Evolutionary conservation across 1,284 basidiomycete species (phyloP).

Genomic region (Heterobasidion parviporum): DNA sequence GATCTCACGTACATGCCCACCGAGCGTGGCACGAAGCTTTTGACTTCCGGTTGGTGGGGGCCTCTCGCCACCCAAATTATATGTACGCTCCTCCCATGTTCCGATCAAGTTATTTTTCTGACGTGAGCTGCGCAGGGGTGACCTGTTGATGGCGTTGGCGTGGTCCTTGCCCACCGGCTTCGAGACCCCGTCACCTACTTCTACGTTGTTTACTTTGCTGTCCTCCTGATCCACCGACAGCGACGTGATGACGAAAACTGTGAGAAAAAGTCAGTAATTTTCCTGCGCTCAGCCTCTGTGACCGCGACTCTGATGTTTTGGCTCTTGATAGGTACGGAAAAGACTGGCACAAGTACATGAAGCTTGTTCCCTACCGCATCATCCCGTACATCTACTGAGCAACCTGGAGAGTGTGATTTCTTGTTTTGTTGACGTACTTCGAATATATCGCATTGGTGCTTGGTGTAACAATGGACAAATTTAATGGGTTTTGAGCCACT

Average conservation of each 20-base stretch:
- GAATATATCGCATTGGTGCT: neutral
- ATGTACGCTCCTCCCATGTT: constrained; percentile 41
- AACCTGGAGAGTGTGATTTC: neutral
- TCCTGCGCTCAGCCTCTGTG: neutral
- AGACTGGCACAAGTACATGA: constrained; percentile 86
- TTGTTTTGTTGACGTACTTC: neutral
- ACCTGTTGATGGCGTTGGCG: constrained; percentile 82
- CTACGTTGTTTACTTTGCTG: constrained; percentile 84
- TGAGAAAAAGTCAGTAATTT: constrained; percentile 58
- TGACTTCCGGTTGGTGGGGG: constrained; percentile 99
- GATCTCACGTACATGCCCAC: constrained; percentile 83
- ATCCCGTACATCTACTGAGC: constrained; percentile 77
- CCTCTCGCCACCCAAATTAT: constrained; percentile 91
- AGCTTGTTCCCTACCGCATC: constrained; percentile 81
- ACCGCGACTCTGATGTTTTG: constrained; percentile 1
- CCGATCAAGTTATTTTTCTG: neutral
- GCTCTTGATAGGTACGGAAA: constrained; percentile 47
- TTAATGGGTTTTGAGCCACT: constrained; percentile 14
- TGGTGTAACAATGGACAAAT: neutral
- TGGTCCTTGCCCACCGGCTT: constrained; percentile 96
- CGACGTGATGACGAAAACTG: constrained; percentile 90
- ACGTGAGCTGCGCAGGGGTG: constrained; percentile 45
- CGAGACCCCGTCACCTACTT: constrained; percentile 91
- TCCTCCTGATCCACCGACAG: constrained; percentile 90
- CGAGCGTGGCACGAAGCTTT: constrained; percentile 79